Percentiles rank a stretch among this genome's conserved stretches.
Evolutionary conservation across 805 yeast species (phyloP).

Genomic region (Candida piceae): DNA sequence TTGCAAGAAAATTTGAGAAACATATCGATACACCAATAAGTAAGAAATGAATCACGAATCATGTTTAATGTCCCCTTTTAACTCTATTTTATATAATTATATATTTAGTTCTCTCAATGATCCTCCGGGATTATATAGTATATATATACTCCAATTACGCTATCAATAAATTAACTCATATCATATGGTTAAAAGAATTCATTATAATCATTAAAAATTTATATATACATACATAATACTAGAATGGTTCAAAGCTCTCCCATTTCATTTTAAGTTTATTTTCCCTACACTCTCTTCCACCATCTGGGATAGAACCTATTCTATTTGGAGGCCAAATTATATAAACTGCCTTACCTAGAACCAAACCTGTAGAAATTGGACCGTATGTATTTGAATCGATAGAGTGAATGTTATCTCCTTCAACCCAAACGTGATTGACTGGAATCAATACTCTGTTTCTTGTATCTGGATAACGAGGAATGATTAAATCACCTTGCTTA

Average conservation of each 20-base stretch:
- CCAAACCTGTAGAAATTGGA: conserved; percentile 76
- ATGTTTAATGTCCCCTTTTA: no score
- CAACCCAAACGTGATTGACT: conserved; percentile 85
- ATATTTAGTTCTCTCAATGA: no score
- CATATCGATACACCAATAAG: conserved; percentile 30
- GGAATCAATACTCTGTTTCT: conserved; percentile 59
- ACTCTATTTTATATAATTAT: no score
- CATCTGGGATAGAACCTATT: conserved; percentile 43
- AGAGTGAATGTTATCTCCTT: conserved; percentile 85
- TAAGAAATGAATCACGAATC: conserved; percentile 9
- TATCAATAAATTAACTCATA: no score
- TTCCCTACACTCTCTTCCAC: conserved; percentile 49
- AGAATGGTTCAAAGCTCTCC: not conserved
- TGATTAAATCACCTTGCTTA: conserved; percentile 62
- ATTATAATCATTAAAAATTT: no score
- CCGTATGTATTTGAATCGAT: conserved; percentile 87
- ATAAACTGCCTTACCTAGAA: conserved; percentile 66
- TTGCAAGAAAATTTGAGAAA: conserved; percentile 18
- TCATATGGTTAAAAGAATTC: no score
- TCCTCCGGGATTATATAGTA: no score
- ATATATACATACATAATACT: no score
- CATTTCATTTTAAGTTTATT: conserved; percentile 10
- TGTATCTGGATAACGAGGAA: conserved; percentile 65
- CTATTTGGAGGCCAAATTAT: conserved; percentile 68
- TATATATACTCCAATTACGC: no score